Evolutionary conservation across 768 basidiomycete species (phyloP).

Genomic region (Tulasnella sp.): DNA sequence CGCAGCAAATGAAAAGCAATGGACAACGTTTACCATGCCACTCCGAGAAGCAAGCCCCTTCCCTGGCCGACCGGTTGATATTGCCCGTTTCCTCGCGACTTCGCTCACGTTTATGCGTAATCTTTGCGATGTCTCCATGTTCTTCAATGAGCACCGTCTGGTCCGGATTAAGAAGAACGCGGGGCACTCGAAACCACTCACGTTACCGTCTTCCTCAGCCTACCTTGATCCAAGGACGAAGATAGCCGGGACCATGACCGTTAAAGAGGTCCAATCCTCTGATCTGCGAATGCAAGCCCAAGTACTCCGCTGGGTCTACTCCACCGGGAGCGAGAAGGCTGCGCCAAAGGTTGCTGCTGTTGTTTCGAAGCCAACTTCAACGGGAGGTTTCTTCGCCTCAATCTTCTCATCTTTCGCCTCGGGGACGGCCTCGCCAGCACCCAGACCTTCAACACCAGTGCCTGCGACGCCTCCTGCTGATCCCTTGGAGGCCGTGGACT

Average conservation of each 20-base stretch:
- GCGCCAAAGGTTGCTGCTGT: conserved; percentile 31
- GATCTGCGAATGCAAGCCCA: conserved; percentile 76
- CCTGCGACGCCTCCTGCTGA: conserved; percentile 33
- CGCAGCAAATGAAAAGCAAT: conserved; percentile 40
- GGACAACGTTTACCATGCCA: conserved; percentile 89
- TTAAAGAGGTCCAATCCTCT: conserved; percentile 58
- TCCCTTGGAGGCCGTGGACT: conserved; percentile 42
- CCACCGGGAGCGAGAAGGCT: conserved; percentile 58
- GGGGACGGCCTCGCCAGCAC: conserved; percentile 35
- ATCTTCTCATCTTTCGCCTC: conserved; percentile 40
- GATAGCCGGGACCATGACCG: conserved; percentile 64
- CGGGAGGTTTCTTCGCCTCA: conserved; percentile 39
- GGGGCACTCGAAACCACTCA: conserved; percentile 49
- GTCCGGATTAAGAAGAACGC: conserved; percentile 60
- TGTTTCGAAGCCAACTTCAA: conserved; percentile 30
- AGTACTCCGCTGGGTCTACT: conserved; percentile 75
- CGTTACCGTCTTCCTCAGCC: conserved; percentile 44
- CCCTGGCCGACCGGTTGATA: conserved; percentile 73
- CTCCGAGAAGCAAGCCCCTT: conserved; percentile 77
- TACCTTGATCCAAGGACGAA: conserved; percentile 45
- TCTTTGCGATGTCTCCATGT: conserved; percentile 71
- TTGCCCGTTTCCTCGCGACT: conserved; percentile 83
- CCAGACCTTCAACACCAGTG: conserved; percentile 39
- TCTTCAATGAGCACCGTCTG: conserved; percentile 72
- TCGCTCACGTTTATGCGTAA: conserved; percentile 90